Conservation (phyloP, 2,329 filamentous ascomycete species). For the Cryoendolithus antarcticus region DNA sequence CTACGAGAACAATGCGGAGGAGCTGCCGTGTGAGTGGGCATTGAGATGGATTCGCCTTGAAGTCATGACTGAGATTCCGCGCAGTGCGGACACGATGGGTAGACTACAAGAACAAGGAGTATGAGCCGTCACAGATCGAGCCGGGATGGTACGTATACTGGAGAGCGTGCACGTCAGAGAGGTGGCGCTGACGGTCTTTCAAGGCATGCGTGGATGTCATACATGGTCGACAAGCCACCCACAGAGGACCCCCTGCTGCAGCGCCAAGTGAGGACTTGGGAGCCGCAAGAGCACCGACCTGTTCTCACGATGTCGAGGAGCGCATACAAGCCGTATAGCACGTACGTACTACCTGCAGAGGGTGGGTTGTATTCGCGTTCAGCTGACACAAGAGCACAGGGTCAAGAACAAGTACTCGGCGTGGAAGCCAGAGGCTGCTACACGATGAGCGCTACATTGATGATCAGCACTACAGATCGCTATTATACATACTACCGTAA, state of each 20-base stretch:
- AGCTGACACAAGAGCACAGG: constrained; percentile 16
- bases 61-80: background rate
- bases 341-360: constrained; percentile 47
- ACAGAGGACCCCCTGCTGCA: constrained; percentile 60
- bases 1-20: constrained; percentile 83
- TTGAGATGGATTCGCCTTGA: background rate
- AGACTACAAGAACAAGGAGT: constrained; percentile 84
- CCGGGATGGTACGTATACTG: constrained; percentile 57
- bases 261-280: constrained; percentile 59
- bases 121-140: constrained; percentile 77
- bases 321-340: constrained; percentile 88
- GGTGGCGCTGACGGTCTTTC: constrained; percentile 6
- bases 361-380: no score
- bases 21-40: constrained; percentile 63
- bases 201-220: constrained; percentile 93
- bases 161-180: constrained; percentile 1
- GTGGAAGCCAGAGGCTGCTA: constrained; percentile 35
- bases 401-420: constrained; percentile 38
- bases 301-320: constrained; percentile 64
- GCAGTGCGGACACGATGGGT: constrained; percentile 92
- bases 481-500: no score
- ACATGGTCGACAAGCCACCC: constrained; percentile 79
- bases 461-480: background rate
- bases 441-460: constrained; percentile 17
- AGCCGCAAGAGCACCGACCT: constrained; percentile 58